A percentile compares a stretch with the other conserved stretches of the same genome.
phyloP scores from a whole-genome alignment of 1,139 yeast genomes.

The Chernovozyma aurita region DNA sequence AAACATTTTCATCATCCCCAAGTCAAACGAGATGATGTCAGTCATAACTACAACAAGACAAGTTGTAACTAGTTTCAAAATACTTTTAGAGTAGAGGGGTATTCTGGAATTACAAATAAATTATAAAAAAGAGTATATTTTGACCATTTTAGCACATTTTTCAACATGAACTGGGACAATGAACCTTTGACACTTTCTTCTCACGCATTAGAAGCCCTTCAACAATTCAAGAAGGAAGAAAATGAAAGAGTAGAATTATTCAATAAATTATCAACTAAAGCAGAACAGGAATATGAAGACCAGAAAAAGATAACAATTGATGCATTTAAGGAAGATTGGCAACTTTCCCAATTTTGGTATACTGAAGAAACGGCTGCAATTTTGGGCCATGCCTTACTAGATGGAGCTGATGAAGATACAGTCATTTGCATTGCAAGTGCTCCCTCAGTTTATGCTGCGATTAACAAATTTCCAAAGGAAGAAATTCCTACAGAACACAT shows the following conservation, averaged over 20 bases:
- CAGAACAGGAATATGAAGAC: conserved; percentile 47
- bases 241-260: conserved; percentile 55
- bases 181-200: conserved; percentile 53
- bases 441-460: conserved; percentile 88
- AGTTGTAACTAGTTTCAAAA: too few relatives aligned
- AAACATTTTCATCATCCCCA: too few relatives aligned
- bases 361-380: conserved; percentile 64
- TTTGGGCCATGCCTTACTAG: conserved; percentile 65
- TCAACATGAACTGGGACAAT: conserved; percentile 33
- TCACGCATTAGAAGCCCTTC: conserved; percentile 71
- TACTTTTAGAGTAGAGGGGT: too few relatives aligned
- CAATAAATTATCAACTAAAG: conserved; percentile 48
- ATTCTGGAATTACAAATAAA: too few relatives aligned
- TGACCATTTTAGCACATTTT: too few relatives aligned
- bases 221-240: conserved; percentile 69
- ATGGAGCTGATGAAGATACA: conserved; percentile 69
- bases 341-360: conserved; percentile 89
- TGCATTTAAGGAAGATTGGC: conserved; percentile 87
- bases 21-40: too few relatives aligned
- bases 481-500: conserved; percentile 63
- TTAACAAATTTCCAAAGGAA: conserved; percentile 47
- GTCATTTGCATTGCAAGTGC: conserved; percentile 78
- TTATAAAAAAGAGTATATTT: too few relatives aligned
- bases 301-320: conserved; percentile 41
- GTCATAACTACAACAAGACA: too few relatives aligned